Evolutionary conservation across 1,284 basidiomycete genomes (phyloP), one percentile per base, ranked within the genome.

Genomic region (Retiboletus fuscus): DNA sequence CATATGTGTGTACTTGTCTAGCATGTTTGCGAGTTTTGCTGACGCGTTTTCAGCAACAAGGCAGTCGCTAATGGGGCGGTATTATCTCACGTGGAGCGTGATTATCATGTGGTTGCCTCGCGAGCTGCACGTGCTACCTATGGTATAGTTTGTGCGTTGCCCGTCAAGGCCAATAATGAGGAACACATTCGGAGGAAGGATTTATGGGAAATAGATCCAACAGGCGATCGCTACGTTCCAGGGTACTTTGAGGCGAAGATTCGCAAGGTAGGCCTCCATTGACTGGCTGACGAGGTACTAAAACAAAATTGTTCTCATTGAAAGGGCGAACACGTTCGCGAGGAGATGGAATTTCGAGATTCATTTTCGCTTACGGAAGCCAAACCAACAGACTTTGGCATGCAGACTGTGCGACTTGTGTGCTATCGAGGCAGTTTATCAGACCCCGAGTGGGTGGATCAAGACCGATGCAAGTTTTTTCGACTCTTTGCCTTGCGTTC

Each of bases 1-100:
- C 75, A 68, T 22, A 51, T 76, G 75, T 75, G 15, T 15, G 72
- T 60, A 7, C 13, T 46, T 53, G 30, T 24, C 44, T 61, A 15
- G 13, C 24, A 7, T 43, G 18, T 13, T 46, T 30, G 12, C 22
- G 10, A 8, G 3, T 16, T 34, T 15, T 58, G 16, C 55, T 74
- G 39, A 74, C 12, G 34, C 34, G 34, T 39, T 67, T 61, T 34
- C 26, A 88, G 87, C 24, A 87, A 86, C 66, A 89, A 89, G 73
- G 87, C 86, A 1, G 88, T 88, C 3, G 84, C 87, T 0, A 84
- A 88, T 66, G 88, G 88, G 2, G 87, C 86, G 1, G 81, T 89
- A 7, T 87, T 85, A 10, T 88, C 84, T 71, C 86, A 85, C 67
- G 67, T 88, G 34, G 34, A 39, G 7, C 34, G 34, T 39, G 34